A percentile compares a stretch with the other conserved stretches of the same genome.
Conservation (phyloP, 805 yeast species). For the Myxozyma mucilagina region DNA sequence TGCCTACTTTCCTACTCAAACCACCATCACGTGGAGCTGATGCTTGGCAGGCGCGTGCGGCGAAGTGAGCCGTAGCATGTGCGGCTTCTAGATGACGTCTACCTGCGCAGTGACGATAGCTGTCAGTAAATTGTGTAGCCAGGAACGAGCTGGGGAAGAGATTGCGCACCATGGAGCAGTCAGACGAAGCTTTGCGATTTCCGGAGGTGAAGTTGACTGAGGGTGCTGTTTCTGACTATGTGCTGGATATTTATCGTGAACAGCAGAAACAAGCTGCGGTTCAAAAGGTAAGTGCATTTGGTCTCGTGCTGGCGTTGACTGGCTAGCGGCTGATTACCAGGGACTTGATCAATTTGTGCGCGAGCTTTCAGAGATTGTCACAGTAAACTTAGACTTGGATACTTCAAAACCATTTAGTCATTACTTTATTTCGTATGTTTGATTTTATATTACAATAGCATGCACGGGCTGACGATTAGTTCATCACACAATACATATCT, state of each 20-base stretch:
- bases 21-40: too few relatives aligned
- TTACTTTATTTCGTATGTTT: slow-evolving; percentile 67
- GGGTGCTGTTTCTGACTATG: background rate
- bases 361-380: background rate
- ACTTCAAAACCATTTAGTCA: slow-evolving; percentile 69
- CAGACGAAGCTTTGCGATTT: too few relatives aligned
- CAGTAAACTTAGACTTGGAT: slow-evolving; percentile 39
- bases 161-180: too few relatives aligned
- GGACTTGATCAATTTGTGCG: background rate
- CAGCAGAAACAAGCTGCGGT: background rate
- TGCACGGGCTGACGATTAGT: background rate
- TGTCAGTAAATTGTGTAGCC: too few relatives aligned
- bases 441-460: background rate
- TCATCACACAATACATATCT: slow-evolving; percentile 91
- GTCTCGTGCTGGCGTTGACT: background rate
- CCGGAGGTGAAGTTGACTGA: background rate
- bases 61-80: too few relatives aligned
- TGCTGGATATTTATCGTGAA: background rate
- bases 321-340: background rate
- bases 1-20: too few relatives aligned
- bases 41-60: too few relatives aligned
- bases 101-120: too few relatives aligned
- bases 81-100: too few relatives aligned
- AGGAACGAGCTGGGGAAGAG: too few relatives aligned
- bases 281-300: background rate